phyloP scores from a whole-genome alignment of 2,329 filamentous ascomycete genomes.

The Colletotrichum abscissum region DNA sequence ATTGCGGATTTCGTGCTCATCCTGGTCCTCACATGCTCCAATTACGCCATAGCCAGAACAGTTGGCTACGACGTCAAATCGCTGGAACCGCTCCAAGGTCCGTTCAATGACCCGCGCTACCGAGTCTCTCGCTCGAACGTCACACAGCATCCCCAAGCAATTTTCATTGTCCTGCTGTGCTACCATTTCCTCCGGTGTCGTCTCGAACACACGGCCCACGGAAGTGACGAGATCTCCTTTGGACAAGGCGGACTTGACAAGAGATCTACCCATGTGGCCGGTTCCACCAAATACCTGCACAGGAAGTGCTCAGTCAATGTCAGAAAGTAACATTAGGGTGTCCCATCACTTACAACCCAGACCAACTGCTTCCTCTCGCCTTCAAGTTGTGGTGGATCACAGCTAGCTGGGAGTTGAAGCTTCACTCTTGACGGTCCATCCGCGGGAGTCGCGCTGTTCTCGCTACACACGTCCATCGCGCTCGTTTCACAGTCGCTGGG shows the following conservation, averaged over 20 bases:
- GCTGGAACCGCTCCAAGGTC: constrained; percentile 80
- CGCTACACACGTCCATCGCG: constrained; percentile 26
- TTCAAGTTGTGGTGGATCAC: constrained; percentile 81
- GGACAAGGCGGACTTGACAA: constrained; percentile 83
- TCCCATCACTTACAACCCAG: constrained; percentile 78
- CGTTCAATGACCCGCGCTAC: constrained; percentile 78
- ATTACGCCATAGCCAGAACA: constrained; percentile 97
- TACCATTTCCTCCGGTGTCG: constrained; percentile 75
- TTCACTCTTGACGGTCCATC: constrained; percentile 40
- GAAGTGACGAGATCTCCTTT: constrained; percentile 88
- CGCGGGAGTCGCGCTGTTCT: constrained; percentile 17
- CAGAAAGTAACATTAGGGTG: constrained; percentile 5
- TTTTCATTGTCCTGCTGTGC: constrained; percentile 72
- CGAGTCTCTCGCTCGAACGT: constrained; percentile 85
- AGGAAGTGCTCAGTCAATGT: not conserved
- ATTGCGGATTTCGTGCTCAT: constrained; percentile 92
- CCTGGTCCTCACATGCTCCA: constrained; percentile 95
- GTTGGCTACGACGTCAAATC: constrained; percentile 90
- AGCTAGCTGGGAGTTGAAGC: constrained; percentile 81
- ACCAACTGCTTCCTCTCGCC: constrained; percentile 80
- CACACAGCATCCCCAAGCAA: constrained; percentile 86
- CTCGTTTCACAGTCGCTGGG: not conserved
- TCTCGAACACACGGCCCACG: constrained; percentile 86
- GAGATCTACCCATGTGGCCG: constrained; percentile 94
- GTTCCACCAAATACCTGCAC: constrained; percentile 89